phyloP scores from a whole-genome alignment of 2,329 filamentous ascomycete genomes.

The Curvularia spicifera region DNA sequence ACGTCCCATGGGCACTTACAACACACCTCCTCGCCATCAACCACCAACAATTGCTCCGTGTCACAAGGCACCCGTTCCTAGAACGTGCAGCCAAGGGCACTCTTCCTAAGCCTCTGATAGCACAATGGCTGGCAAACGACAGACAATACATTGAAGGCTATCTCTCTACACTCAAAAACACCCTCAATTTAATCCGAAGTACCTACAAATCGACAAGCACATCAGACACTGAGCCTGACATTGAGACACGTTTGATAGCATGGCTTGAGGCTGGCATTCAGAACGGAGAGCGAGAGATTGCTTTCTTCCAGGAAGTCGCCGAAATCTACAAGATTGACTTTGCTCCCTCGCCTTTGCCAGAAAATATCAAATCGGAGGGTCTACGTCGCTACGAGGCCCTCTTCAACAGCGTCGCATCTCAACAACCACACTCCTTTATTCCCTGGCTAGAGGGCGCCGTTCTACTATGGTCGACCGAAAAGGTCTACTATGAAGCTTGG shows the following conservation, averaged over 20 bases:
- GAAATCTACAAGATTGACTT: conserved; percentile 36
- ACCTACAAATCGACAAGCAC: conserved; percentile 19
- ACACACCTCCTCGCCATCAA: conserved; percentile 40
- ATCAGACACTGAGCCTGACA: conserved; percentile 22
- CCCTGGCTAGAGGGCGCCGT: conserved; percentile 46
- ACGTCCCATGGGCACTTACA: conserved; percentile 38
- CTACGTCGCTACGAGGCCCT: conserved; percentile 41
- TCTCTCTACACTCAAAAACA: conserved; percentile 34
- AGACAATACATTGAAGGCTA: conserved; percentile 44
- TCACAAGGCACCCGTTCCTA: conserved; percentile 43
- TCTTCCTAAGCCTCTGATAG: conserved; percentile 40
- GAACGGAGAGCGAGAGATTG: conserved; percentile 43
- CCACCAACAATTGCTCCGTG: conserved; percentile 36
- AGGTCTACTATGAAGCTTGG: conserved; percentile 46
- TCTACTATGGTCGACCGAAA: conserved; percentile 45
- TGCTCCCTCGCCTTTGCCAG: conserved; percentile 17
- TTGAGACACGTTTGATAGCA: conserved; percentile 34
- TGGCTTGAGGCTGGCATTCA: conserved; percentile 42
- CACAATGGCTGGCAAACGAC: conserved; percentile 46
- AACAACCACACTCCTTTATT: conserved; percentile 23
- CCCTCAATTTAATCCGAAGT: conserved; percentile 28
- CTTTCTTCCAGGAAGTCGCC: conserved; percentile 43
- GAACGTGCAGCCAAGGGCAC: conserved; percentile 37
- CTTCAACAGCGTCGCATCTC: conserved; percentile 23
- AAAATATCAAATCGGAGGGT: conserved; percentile 33